These are phyloP conservation scores for Neurospora pannonica DNA, from an alignment of 495 filamentous ascomycete species.

Conservation along the genomic window DNA sequence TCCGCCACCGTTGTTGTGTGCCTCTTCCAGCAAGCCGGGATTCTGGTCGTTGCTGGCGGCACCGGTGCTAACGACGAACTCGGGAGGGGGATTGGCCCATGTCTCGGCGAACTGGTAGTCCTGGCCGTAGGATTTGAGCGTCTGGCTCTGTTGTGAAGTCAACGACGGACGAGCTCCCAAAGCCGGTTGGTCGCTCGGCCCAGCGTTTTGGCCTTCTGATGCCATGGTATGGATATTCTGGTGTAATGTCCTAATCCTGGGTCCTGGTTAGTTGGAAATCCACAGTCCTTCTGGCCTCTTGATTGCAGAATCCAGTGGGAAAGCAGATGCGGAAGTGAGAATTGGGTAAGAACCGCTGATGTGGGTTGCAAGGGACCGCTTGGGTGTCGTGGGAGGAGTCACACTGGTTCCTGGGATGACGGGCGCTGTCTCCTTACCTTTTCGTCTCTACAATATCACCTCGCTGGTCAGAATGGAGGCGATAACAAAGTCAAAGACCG, in stretches of 20 bases:
- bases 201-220: constrained; percentile 2
- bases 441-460: not conserved
- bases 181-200: not conserved
- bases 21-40: not conserved
- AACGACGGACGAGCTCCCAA: constrained; percentile 2
- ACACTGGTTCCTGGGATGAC: not conserved
- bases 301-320: not conserved
- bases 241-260: not conserved
- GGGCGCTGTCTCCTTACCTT: not conserved
- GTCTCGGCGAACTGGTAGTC: constrained; percentile 20
- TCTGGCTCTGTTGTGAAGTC: not conserved
- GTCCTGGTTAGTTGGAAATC: not conserved
- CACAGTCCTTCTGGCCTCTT: not conserved
- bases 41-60: not conserved
- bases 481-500: not conserved
- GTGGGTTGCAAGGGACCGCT: not conserved
- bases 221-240: constrained; percentile 2
- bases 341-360: not conserved
- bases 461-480: not conserved
- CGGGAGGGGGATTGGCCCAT: constrained; percentile 16
- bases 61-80: constrained; percentile 8
- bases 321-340: not conserved
- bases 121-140: constrained; percentile 11
- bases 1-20: not conserved
- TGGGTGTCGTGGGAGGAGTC: not conserved